Percentiles rank a stretch among this genome's conserved stretches.
These are phyloP conservation scores for Hymenoscyphus infarciens DNA, from an alignment of 2,329 filamentous ascomycete genomes.

Conservation along the genomic window DNA sequence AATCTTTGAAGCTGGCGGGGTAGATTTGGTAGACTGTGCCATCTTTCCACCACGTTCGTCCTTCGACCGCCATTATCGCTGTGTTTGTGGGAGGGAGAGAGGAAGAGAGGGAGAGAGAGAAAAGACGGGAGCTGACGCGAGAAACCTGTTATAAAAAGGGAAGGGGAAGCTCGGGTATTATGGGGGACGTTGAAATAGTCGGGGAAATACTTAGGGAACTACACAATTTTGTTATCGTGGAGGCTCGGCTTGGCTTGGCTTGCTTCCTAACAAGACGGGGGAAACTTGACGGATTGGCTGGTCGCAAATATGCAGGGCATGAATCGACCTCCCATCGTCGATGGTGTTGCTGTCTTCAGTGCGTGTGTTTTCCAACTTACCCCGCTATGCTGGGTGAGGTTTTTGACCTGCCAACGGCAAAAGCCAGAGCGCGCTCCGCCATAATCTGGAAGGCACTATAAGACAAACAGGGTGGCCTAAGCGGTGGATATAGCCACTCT, in stretches of 20 bases:
- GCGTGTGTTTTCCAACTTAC: not conserved
- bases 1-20: constrained; percentile 54
- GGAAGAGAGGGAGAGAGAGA: not conserved
- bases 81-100: not conserved
- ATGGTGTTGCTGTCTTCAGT: not conserved
- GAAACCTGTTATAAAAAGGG: not conserved
- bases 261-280: not conserved
- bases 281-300: not conserved
- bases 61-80: constrained; percentile 15
- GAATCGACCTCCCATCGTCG: constrained; percentile 2
- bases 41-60: constrained; percentile 52
- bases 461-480: too few species aligned
- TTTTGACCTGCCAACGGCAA: not conserved
- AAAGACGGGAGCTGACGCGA: not conserved
- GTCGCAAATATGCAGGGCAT: not conserved
- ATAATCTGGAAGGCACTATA: not conserved
- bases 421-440: not conserved
- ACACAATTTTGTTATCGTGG: not conserved
- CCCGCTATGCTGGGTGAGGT: not conserved
- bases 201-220: not conserved
- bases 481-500: too few species aligned
- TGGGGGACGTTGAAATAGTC: not conserved
- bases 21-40: constrained; percentile 56
- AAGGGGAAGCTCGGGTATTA: not conserved
- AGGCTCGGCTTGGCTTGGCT: not conserved